Evolutionary conservation across 345 rosid genomes (phyloP).

Genomic region (Rubroshorea leprosula): DNA sequence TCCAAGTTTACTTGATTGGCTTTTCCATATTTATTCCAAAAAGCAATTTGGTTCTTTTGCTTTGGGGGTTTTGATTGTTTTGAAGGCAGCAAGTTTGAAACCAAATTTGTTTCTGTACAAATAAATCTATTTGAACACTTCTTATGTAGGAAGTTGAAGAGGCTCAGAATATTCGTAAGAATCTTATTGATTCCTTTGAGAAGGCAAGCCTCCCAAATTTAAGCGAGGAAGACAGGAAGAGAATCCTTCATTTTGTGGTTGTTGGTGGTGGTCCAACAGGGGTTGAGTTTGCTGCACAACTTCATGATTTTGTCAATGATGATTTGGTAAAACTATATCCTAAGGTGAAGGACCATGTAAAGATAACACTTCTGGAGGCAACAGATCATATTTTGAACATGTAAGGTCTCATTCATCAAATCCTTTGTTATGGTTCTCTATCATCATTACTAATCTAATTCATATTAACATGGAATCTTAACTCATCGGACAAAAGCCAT

Average conservation of each 20-base stretch:
- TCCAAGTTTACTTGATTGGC: neutral
- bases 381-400: slow-evolving; percentile 91
- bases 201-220: slow-evolving; percentile 83
- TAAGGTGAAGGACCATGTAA: slow-evolving; percentile 45
- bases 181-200: slow-evolving; percentile 82
- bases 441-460: neutral
- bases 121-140: no score
- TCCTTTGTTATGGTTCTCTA: neutral
- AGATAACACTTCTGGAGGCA: slow-evolving; percentile 89
- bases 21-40: no score
- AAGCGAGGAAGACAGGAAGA: slow-evolving; percentile 80
- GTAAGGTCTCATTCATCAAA: slow-evolving; percentile 29
- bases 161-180: slow-evolving; percentile 82
- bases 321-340: slow-evolving; percentile 87
- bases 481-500: neutral
- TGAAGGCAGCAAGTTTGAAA: no score
- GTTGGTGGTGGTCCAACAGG: slow-evolving; percentile 99
- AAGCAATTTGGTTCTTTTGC: neutral
- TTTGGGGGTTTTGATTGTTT: neutral
- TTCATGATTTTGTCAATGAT: slow-evolving; percentile 84
- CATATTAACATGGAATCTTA: neutral
- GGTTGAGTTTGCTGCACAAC: slow-evolving; percentile 97
- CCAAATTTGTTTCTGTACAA: no score
- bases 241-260: slow-evolving; percentile 87
- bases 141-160: slow-evolving; percentile 86